Evolutionary conservation across 495 filamentous ascomycete genomes (phyloP).

Genomic region (Rhypophila decipiens): DNA sequence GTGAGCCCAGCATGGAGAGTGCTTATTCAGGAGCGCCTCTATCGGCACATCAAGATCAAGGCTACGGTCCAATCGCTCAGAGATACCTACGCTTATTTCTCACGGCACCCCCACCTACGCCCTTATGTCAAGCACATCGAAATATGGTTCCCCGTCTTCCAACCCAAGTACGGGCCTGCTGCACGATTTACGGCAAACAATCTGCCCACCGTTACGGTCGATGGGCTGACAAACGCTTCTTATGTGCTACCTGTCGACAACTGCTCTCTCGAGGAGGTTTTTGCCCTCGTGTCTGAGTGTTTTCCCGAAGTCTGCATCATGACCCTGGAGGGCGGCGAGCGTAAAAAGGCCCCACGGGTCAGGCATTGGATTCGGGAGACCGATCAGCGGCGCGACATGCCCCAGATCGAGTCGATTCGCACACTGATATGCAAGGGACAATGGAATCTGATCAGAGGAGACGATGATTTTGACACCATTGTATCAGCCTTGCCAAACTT

Average conservation of each 20-base stretch:
- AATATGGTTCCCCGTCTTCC: slow-evolving; percentile 69
- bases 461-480: slow-evolving; percentile 56
- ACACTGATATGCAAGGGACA: slow-evolving; percentile 66
- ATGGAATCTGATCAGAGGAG: slow-evolving; percentile 67
- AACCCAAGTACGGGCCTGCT: slow-evolving; percentile 37
- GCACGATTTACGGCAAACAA: slow-evolving; percentile 36
- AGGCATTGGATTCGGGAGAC: slow-evolving; percentile 44
- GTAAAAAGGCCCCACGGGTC: slow-evolving; percentile 62
- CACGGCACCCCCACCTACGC: slow-evolving; percentile 49
- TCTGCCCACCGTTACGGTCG: slow-evolving; percentile 39
- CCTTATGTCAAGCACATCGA: slow-evolving; percentile 64
- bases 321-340: slow-evolving; percentile 70
- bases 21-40: slow-evolving; percentile 62
- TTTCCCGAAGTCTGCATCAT: slow-evolving; percentile 57
- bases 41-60: slow-evolving; percentile 68
- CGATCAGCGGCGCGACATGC: slow-evolving; percentile 17
- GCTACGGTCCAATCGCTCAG: slow-evolving; percentile 54
- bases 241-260: slow-evolving; percentile 55
- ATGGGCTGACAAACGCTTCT: slow-evolving; percentile 43
- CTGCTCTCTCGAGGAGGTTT: slow-evolving; percentile 61
- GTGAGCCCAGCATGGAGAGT: slow-evolving; percentile 56
- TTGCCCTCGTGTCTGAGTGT: slow-evolving; percentile 47
- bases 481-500: slow-evolving; percentile 55
- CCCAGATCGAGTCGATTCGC: slow-evolving; percentile 31
- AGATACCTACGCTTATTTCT: slow-evolving; percentile 52